A percentile compares a stretch with the other conserved stretches of the same genome.
Conservation (phyloP, 1,284 basidiomycete species). For the Cutaneotrichosporon cutaneum region DNA sequence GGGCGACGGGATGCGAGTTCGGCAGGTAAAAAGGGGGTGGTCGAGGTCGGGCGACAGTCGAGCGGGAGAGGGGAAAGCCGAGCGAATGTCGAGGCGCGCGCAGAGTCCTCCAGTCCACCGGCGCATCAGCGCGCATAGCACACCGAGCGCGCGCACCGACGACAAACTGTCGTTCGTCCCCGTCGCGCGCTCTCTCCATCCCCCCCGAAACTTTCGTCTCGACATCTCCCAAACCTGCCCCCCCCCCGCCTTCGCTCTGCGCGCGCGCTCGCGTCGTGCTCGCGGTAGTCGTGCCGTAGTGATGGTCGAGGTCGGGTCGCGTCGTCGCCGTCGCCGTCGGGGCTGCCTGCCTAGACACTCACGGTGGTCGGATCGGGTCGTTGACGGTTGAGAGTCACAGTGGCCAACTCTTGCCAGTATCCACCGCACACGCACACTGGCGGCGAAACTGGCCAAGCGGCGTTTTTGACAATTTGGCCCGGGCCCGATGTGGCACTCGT, state of each 20-base stretch:
- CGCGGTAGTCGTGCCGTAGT: not conserved
- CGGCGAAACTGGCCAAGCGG: not conserved
- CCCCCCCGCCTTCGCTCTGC: not conserved
- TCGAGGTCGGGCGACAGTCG: not conserved
- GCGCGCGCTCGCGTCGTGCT: not conserved
- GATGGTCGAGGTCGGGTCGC: not conserved
- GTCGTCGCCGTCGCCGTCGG: not conserved
- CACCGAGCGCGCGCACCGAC: not conserved
- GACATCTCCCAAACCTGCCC: not conserved
- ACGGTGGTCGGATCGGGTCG: constrained; percentile 11
- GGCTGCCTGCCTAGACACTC: not conserved
- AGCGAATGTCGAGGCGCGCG: not conserved
- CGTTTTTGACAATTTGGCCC: constrained; percentile 7
- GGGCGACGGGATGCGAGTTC: not conserved
- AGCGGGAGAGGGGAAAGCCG: too few relatives aligned
- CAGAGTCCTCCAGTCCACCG: not conserved
- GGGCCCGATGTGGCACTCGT: not conserved
- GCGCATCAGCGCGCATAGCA: not conserved
- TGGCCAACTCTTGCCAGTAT: not conserved
- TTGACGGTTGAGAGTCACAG: constrained; percentile 13
- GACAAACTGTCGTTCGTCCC: not conserved
- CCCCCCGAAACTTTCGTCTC: not conserved
- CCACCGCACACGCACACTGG: not conserved
- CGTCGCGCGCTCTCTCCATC: not conserved
- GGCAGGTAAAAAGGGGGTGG: not conserved